Evolutionary conservation across 2,329 filamentous ascomycete species (phyloP).

Genomic region (Ophiostoma piceae): DNA sequence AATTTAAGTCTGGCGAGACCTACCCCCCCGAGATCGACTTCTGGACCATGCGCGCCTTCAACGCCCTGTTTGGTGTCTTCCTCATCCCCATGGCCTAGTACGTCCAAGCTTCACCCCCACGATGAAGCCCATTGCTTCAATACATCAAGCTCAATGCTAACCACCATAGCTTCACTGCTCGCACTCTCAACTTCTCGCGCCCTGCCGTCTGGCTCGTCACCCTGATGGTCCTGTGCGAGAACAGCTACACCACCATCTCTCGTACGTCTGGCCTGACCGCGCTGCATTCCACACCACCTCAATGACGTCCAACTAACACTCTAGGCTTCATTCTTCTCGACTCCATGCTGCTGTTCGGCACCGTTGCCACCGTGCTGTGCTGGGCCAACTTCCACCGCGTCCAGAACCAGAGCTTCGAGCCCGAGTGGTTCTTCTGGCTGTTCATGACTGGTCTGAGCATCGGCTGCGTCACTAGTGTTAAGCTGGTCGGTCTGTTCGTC

Average conservation of each 20-base stretch:
- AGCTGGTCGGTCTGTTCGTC: conserved; percentile 94
- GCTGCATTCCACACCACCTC: not conserved
- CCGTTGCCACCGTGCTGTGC: conserved; percentile 94
- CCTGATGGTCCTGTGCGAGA: conserved; percentile 96
- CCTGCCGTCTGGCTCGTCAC: conserved; percentile 92
- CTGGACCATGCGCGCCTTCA: conserved; percentile 98
- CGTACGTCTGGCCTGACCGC: conserved; percentile 38
- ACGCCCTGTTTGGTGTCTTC: conserved; percentile 85
- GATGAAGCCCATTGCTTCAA: not conserved
- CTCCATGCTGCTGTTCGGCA: conserved; percentile 97
- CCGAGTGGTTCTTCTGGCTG: conserved; percentile 92
- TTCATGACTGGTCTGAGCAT: conserved; percentile 91
- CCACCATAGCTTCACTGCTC: conserved; percentile 63
- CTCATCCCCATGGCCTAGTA: conserved; percentile 85
- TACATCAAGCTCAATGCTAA: not conserved
- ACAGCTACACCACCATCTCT: conserved; percentile 98
- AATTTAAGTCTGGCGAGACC: conserved; percentile 97
- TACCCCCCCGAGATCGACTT: conserved; percentile 94
- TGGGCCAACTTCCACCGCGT: conserved; percentile 95
- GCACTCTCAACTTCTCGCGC: conserved; percentile 78
- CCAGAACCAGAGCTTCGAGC: conserved; percentile 77
- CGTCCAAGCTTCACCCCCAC: conserved; percentile 5
- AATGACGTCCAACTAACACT: not conserved
- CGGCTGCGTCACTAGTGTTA: conserved; percentile 96
- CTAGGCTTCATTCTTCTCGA: conserved; percentile 82